Percentiles rank a stretch among this genome's conserved stretches.
Conservation (phyloP, 306 rosid genomes). For the Delonix regia region DNA sequence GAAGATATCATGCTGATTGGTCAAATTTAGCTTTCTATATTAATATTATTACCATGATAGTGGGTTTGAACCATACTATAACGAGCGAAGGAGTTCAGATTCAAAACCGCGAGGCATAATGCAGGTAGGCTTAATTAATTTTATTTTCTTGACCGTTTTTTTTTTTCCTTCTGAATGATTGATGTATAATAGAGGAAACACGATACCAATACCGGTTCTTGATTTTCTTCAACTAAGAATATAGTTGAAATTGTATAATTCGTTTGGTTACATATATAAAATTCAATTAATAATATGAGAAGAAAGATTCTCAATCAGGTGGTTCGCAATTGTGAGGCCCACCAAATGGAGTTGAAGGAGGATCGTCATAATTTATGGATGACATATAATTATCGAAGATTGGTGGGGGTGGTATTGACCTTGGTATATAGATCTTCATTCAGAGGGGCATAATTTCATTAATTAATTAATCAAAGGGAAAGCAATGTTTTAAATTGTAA, state of each 20-base stretch:
- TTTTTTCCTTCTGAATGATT: neutral
- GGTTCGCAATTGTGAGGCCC: conserved; percentile 34
- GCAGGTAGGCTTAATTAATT: neutral
- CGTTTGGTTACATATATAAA: neutral
- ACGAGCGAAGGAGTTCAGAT: neutral
- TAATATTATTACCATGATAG: neutral
- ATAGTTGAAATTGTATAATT: neutral
- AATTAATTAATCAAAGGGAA: neutral
- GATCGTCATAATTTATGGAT: conserved; percentile 28
- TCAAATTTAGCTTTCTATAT: conserved; percentile 27
- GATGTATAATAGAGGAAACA: conserved; percentile 2
- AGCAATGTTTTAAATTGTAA: neutral
- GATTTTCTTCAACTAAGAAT: conserved; percentile 15
- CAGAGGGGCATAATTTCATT: neutral
- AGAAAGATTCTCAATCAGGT: conserved; percentile 40
- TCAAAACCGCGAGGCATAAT: neutral
- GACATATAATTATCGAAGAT: conserved; percentile 38
- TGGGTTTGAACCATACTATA: conserved; percentile 29
- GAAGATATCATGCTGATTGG: conserved; percentile 40
- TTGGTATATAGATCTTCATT: neutral
- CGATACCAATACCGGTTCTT: conserved; percentile 14
- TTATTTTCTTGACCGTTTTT: neutral
- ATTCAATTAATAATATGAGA: neutral
- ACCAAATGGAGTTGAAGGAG: conserved; percentile 25
- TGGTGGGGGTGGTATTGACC: conserved; percentile 36